Base-by-base conservation (phyloP, 768 basidiomycete species). In the Trametes punicea region DNA sequence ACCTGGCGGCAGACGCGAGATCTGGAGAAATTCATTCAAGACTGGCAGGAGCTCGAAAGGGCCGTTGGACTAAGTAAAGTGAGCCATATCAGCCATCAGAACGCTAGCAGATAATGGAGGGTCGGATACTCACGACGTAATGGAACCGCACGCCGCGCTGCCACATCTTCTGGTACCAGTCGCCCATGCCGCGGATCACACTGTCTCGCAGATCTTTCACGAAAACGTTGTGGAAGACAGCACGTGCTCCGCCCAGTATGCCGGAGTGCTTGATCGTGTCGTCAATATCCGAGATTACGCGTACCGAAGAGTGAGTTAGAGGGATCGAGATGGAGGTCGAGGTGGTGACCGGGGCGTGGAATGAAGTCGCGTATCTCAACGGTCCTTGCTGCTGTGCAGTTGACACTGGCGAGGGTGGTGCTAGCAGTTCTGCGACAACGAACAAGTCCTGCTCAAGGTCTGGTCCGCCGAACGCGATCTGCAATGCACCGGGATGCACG, bases 281-380 rank as follows among this genome's bases (percentile, higher is more conserved):
- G 65, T 98, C 95, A 39, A 98, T 88, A 64, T 98, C 95, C 7
- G 93, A 95, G 13, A 98, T 87, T 51, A 96, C 81, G 16, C 91
- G 84, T 13, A 95, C 70, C 2, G 80, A 79, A 2, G 81, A 79
- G 63, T 84, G 73, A 0, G 86, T 81, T 31, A 92, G 76, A 21
- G 74, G 70, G 4, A 75, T 57, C 1, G 58, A 46, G 10, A 72
- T 64, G 4, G 61, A 46, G 2, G 69, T 42, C 1, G 52, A 57
- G 8, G 65, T 59, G 13, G 64, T 65, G 2, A 63, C 63, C 6
- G 49, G 5, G 0, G 23, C 15, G 15, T 31, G 26, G 11, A 40
- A 9, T n/a, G 48, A 38, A 6, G 40, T 20, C 2, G 16, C 3
- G 20, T 41, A 27, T 9, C 18, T 16, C 10, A 55, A 31, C 9